These are phyloP conservation scores for Corylus heterophylla DNA, from an alignment of 306 rosid species.

Conservation along the genomic window DNA sequence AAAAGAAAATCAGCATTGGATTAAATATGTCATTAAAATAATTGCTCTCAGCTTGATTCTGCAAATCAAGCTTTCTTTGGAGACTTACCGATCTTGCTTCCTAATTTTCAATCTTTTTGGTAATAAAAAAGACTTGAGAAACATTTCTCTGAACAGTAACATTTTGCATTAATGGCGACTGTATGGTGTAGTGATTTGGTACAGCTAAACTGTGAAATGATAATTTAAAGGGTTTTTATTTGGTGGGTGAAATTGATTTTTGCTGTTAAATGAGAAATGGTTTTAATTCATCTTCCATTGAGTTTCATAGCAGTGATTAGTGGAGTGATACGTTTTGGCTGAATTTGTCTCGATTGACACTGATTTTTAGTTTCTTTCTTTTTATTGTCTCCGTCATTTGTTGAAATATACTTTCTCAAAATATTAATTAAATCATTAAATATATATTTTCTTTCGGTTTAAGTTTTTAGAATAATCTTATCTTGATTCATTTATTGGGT, in stretches of 20 bases:
- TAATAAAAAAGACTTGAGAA: neutral
- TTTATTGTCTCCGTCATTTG: no score
- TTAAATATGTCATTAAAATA: neutral
- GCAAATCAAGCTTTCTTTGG: neutral
- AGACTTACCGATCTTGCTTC: conserved; percentile 13
- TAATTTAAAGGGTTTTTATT: neutral
- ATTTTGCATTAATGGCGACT: neutral
- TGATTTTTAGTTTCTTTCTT: no score
- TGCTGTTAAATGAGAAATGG: neutral
- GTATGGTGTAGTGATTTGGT: neutral
- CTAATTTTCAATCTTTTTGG: neutral
- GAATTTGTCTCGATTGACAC: no score
- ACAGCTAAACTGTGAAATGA: neutral
- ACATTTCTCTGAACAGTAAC: neutral
- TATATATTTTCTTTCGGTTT: no score
- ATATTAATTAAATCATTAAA: no score
- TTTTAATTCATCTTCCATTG: neutral
- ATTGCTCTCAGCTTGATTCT: neutral
- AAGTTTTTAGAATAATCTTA: no score
- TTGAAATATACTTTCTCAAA: no score
- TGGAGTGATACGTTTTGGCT: neutral
- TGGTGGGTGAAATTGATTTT: no score
- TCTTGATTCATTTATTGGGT: no score
- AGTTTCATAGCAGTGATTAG: neutral
- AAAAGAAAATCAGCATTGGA: neutral